A percentile compares a stretch with the other conserved stretches of the same genome.
These are phyloP conservation scores for Bacidia rubella DNA, from an alignment of 495 filamentous ascomycete species.

Conservation along the genomic window DNA sequence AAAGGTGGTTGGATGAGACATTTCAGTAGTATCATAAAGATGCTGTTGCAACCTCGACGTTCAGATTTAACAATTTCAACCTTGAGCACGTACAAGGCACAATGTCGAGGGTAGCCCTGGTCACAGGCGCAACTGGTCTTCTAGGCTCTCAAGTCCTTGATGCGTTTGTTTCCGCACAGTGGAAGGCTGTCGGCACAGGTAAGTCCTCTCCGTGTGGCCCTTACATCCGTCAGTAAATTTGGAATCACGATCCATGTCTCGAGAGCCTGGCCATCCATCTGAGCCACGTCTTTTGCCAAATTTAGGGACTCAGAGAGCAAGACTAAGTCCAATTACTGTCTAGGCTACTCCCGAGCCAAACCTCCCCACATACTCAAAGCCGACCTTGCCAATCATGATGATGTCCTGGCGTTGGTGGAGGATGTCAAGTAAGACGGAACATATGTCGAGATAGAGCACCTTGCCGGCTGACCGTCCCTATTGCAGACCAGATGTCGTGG, in stretches of 20 bases:
- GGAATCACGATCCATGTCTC: too few relatives aligned
- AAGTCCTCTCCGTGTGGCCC: too few relatives aligned
- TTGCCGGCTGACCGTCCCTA: slow-evolving; percentile 11
- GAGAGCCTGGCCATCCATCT: too few relatives aligned
- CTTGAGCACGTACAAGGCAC: not conserved
- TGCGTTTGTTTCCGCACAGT: slow-evolving; percentile 54
- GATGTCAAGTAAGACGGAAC: slow-evolving; percentile 40
- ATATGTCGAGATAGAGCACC: not conserved
- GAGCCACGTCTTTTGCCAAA: too few relatives aligned
- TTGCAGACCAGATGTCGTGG: slow-evolving; percentile 60
- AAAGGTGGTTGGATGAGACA: too few relatives aligned
- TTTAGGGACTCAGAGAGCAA: too few relatives aligned
- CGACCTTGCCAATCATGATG: slow-evolving; percentile 47
- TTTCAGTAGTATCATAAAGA: not conserved
- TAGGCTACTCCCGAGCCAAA: slow-evolving; percentile 54
- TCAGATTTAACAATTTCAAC: not conserved
- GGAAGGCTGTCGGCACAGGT: slow-evolving; percentile 74
- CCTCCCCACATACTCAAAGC: slow-evolving; percentile 64
- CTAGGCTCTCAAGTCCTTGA: slow-evolving; percentile 70
- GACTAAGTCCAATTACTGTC: too few relatives aligned
- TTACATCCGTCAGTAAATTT: too few relatives aligned
- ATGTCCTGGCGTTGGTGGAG: slow-evolving; percentile 50
- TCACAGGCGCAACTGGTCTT: slow-evolving; percentile 78
- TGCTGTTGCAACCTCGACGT: not conserved
- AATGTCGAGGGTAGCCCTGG: slow-evolving; percentile 52